Base-by-base conservation (phyloP, 768 basidiomycete species). In the Russula abietina region DNA sequence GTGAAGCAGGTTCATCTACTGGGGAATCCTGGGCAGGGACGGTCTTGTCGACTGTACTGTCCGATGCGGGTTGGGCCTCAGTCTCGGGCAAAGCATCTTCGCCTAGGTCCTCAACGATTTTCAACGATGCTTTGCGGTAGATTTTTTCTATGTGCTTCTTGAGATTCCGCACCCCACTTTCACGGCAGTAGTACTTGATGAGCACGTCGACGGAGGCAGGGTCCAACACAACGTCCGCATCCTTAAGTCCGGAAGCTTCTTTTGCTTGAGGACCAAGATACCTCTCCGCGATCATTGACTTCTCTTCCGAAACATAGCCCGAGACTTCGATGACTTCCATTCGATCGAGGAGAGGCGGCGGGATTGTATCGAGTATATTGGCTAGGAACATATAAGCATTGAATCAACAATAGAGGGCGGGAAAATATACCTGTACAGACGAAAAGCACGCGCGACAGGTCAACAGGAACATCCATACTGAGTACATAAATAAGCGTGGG, bases 71-170 rank as follows among this genome's bases (percentile, higher is more conserved):
- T 65, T n/a, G 71, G 38, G 16, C 68, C 65, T 65, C 66, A 4
- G 88, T 84, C 69, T 94, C 93, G 0, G 93, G 90, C 67, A 96
- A 82, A 0, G 81, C 82, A 4, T 88, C 85, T 71, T 98, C 96
- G 24, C 93, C 93, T 9, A 97, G 82, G 59, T 96, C 92, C 68
- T 87, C 81, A 1, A 98, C 91, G 57, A 99, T 83, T 73, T 89
- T 92, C 67, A 96, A 77, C 0, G 96, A 95, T 16, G 95, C 91
- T 73, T 99, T 99, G 64, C 97, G 85, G 75, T 95, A 98, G 61
- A 99, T 94, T 93, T 98, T 98, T 71, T 99, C 96, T 59, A 99
- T 96, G 70, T 95, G 91, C 76, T 99, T 98, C 85, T 98, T 98
- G 72, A 99, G 71, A 71, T 94, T 93, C 54, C 97, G 80, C 33